Evolutionary conservation across 345 rosid genomes (phyloP).

Genomic region (Lepidium africanum): DNA sequence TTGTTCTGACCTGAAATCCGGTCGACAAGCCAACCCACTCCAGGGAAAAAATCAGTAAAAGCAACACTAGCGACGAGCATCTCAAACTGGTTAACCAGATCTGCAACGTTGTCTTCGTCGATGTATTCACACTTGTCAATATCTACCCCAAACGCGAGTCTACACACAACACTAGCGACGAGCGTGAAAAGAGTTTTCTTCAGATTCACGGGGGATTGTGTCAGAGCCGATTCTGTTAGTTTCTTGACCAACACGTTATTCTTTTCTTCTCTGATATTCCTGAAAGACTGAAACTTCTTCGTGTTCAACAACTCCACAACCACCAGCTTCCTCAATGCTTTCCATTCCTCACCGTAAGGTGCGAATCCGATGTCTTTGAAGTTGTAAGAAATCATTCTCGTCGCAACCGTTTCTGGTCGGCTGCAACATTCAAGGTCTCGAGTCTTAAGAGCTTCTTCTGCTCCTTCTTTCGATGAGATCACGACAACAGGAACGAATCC

Average conservation of each 20-base stretch:
- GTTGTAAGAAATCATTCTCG: constrained; percentile 28
- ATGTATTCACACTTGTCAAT: constrained; percentile 17
- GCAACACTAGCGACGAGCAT: constrained; percentile 21
- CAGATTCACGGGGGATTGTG: constrained; percentile 18
- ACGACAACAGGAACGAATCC: constrained; percentile 37
- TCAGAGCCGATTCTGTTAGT: constrained; percentile 10
- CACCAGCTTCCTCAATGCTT: constrained; percentile 29
- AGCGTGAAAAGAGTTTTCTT: constrained; percentile 21
- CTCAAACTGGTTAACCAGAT: constrained; percentile 28
- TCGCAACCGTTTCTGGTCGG: constrained; percentile 25
- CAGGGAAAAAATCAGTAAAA: constrained; percentile 37
- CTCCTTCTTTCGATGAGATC: constrained; percentile 38
- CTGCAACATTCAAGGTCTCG: constrained; percentile 33
- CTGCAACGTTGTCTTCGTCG: constrained; percentile 11
- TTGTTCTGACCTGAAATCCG: constrained; percentile 21
- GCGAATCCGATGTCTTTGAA: constrained; percentile 30
- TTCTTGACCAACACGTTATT: constrained; percentile 17
- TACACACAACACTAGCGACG: constrained; percentile 26
- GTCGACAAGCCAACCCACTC: constrained; percentile 36
- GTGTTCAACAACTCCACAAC: constrained; percentile 26
- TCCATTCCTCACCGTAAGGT: constrained; percentile 40
- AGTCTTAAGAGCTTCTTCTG: constrained; percentile 28
- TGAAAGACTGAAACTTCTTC: constrained; percentile 27
- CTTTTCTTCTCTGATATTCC: constrained; percentile 31
- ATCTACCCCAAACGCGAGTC: constrained; percentile 35